phyloP scores from a whole-genome alignment of 148 eudicot species.

The Polygonum aviculare region DNA sequence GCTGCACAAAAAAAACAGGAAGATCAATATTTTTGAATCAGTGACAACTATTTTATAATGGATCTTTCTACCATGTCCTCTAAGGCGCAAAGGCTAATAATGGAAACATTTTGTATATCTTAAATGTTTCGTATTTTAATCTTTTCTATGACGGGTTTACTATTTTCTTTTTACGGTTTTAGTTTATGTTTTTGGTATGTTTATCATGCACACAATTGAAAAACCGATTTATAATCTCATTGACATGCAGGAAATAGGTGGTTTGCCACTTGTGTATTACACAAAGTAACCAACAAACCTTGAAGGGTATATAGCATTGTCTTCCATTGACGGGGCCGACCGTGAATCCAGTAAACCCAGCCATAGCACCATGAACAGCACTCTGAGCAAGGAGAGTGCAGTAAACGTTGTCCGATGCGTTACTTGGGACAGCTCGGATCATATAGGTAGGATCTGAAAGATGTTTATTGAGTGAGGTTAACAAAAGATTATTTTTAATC shows the following conservation, averaged over 20 bases:
- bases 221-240: too few relatives aligned
- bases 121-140: too few relatives aligned
- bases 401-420: conserved; percentile 8
- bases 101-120: too few relatives aligned
- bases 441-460: conserved; percentile 11
- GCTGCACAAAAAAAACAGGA: conserved; percentile 27
- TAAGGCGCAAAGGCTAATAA: too few relatives aligned
- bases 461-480: background rate
- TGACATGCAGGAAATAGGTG: background rate
- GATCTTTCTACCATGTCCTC: too few relatives aligned
- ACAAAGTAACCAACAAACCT: background rate
- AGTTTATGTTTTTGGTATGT: too few relatives aligned
- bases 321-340: conserved; percentile 7
- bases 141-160: too few relatives aligned
- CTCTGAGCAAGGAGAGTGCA: conserved; percentile 12
- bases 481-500: background rate
- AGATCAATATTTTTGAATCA: background rate
- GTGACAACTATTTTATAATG: too few relatives aligned
- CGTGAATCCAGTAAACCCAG: conserved; percentile 8
- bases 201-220: too few relatives aligned
- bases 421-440: conserved; percentile 13
- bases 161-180: too few relatives aligned
- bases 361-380: conserved; percentile 10
- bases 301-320: conserved; percentile 9
- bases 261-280: background rate